Evolutionary conservation across 345 rosid species (phyloP).

Genomic region (Angophora floribunda): DNA sequence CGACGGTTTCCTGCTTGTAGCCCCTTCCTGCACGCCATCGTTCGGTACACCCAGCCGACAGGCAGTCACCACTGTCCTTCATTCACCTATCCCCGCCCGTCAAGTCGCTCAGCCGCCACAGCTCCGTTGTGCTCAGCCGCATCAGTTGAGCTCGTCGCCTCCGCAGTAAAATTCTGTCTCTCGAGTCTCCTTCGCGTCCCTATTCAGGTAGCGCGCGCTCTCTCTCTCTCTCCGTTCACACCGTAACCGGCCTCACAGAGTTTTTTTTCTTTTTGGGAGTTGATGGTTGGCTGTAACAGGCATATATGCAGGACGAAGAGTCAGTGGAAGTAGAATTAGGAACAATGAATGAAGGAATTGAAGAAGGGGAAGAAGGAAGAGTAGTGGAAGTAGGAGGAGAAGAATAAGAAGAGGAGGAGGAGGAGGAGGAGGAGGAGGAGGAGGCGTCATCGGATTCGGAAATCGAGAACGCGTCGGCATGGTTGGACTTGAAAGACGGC

Average conservation of each 20-base stretch:
- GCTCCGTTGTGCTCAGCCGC: not conserved
- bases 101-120: not conserved
- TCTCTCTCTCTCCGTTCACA: no score
- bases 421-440: slow-evolving; percentile 12
- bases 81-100: not conserved
- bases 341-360: not conserved
- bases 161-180: not conserved
- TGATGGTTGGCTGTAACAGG: not conserved
- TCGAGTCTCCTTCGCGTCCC: not conserved
- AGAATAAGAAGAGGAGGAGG: slow-evolving; percentile 31
- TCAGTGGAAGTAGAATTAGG: not conserved
- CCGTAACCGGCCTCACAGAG: not conserved
- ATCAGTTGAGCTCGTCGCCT: not conserved
- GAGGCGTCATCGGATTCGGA: slow-evolving; percentile 70
- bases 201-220: not conserved
- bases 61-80: not conserved
- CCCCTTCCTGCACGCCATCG: not conserved
- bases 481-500: slow-evolving; percentile 60
- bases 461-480: slow-evolving; percentile 68
- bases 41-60: not conserved
- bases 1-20: no score
- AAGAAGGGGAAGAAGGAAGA: not conserved
- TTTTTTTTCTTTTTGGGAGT: not conserved
- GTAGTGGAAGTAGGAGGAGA: slow-evolving; percentile 1
- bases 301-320: not conserved